Evolutionary conservation across 345 rosid genomes (phyloP).

Genomic region (Alliaria petiolata): DNA sequence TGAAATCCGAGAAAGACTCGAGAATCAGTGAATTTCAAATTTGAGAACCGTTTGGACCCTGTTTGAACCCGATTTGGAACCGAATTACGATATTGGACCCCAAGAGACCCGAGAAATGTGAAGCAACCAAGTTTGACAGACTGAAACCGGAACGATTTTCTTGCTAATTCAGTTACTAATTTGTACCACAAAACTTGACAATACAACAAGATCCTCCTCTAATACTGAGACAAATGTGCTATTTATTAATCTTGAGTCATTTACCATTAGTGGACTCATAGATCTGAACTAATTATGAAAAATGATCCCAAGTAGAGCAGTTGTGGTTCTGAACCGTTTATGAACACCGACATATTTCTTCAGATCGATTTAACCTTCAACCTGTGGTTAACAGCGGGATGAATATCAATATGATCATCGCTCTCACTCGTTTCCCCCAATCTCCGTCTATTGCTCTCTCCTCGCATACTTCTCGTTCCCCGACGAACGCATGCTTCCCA

Average conservation of each 20-base stretch:
- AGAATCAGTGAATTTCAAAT: too few species aligned
- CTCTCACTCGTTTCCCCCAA: conserved; percentile 45
- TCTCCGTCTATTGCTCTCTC: conserved; percentile 61
- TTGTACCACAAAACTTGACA: neutral
- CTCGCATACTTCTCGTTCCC: conserved; percentile 85
- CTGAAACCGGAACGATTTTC: too few species aligned
- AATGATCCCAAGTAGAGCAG: neutral
- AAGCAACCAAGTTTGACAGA: too few species aligned
- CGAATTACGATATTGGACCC: too few species aligned
- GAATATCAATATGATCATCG: conserved; percentile 69
- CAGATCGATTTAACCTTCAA: conserved; percentile 50
- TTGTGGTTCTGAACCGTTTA: neutral
- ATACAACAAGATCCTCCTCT: neutral
- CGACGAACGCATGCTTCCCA: conserved; percentile 93
- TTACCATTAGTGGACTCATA: neutral
- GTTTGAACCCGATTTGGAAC: too few species aligned
- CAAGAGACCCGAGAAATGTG: too few species aligned
- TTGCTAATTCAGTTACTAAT: neutral
- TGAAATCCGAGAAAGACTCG: too few species aligned
- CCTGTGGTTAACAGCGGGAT: conserved; percentile 84
- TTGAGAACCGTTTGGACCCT: too few species aligned
- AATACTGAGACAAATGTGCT: neutral
- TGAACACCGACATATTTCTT: neutral
- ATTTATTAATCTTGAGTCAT: neutral
- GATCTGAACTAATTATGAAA: neutral